Evolutionary conservation across 1,284 basidiomycete genomes (phyloP).

Genomic region (Paramarasmius palmivorus): DNA sequence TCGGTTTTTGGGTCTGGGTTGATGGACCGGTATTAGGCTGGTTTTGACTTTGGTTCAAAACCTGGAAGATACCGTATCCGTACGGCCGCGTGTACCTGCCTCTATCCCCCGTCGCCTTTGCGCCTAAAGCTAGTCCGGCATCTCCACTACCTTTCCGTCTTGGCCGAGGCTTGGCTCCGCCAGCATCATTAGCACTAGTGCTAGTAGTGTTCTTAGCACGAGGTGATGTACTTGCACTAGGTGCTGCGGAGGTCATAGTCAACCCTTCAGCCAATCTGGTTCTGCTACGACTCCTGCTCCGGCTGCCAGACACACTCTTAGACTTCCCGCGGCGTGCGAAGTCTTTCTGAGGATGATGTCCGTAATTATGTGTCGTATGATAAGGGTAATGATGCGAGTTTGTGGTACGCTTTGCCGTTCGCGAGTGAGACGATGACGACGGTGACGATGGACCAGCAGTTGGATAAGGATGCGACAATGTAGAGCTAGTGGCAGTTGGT

Average conservation of each 20-base stretch:
- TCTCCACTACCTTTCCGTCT: conserved; percentile 5
- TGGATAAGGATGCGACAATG: too few species aligned
- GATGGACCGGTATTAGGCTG: neutral
- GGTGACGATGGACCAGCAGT: too few species aligned
- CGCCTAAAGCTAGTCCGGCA: conserved; percentile 7
- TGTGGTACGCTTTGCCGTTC: too few species aligned
- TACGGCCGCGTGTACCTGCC: neutral
- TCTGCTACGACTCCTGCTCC: conserved; percentile 18
- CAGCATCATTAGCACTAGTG: neutral
- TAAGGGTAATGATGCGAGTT: too few species aligned
- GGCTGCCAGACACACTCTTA: conserved; percentile 14
- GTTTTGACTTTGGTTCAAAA: neutral
- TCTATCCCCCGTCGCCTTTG: neutral
- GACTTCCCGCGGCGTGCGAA: neutral
- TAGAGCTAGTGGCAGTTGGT: too few species aligned
- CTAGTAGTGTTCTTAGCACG: neutral
- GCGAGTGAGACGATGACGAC: too few species aligned
- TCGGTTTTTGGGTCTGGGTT: neutral
- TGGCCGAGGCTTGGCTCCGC: neutral
- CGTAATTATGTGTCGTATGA: too few species aligned
- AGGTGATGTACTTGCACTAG: too few species aligned
- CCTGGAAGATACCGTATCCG: neutral
- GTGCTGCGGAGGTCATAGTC: neutral
- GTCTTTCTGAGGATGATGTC: neutral
- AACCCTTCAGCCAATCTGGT: neutral